Evolutionary conservation across 2,329 filamentous ascomycete species (phyloP).

Genomic region (Dryadomyces quercus-mongolicae): DNA sequence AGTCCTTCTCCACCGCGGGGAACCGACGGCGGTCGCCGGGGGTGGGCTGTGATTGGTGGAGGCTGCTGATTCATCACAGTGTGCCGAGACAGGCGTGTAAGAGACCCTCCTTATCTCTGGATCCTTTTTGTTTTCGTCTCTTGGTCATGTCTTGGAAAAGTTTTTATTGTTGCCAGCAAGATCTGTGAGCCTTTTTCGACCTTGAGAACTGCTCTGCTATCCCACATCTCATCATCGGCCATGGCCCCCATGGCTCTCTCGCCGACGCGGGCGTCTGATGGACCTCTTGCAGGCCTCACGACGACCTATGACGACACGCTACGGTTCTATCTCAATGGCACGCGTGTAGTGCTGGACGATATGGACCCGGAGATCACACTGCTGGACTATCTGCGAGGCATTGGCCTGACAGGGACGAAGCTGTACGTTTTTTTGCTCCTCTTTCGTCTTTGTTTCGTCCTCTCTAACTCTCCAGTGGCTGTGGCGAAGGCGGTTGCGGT

Average conservation of each 20-base stretch:
- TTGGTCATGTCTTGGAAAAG: not conserved
- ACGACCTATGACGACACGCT: constrained; percentile 76
- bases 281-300: constrained; percentile 44
- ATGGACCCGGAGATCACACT: constrained; percentile 87
- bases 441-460: not conserved
- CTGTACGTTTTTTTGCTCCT: constrained; percentile 34
- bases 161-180: not conserved
- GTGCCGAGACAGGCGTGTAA: not conserved
- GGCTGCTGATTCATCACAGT: not conserved
- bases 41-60: not conserved
- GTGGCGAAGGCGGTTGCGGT: constrained; percentile 91
- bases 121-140: not conserved
- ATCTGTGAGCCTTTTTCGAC: too few species aligned
- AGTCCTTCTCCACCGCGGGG: not conserved
- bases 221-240: not conserved
- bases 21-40: not conserved
- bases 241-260: constrained; percentile 48
- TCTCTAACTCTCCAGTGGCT: constrained; percentile 43
- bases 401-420: constrained; percentile 92
- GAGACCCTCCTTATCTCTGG: not conserved
- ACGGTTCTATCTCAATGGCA: constrained; percentile 90
- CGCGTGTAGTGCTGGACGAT: constrained; percentile 71
- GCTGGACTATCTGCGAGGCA: constrained; percentile 82
- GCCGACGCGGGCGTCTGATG: constrained; percentile 27
- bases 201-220: too few species aligned